Conservation (phyloP, 805 yeast species). For the Millerago galiae region DNA sequence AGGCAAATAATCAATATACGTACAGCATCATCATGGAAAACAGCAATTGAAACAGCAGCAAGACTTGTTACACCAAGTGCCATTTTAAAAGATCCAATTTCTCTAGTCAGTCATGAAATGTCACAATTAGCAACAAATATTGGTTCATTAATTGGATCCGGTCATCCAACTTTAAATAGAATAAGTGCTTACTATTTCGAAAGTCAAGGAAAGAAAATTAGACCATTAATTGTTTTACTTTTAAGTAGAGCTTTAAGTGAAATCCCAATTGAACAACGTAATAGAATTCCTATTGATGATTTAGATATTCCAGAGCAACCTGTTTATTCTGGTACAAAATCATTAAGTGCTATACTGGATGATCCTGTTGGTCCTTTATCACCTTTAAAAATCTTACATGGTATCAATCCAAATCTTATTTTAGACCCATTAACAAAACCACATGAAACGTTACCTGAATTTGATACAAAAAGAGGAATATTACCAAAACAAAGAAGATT, state of each 20-base stretch:
- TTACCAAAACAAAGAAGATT: slow-evolving; percentile 91
- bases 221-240: slow-evolving; percentile 84
- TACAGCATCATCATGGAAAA: slow-evolving; percentile 29
- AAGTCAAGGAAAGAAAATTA: slow-evolving; percentile 91
- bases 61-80: slow-evolving; percentile 61
- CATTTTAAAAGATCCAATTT: slow-evolving; percentile 72
- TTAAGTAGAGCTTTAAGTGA: slow-evolving; percentile 73
- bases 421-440: slow-evolving; percentile 82
- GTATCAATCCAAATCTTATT: slow-evolving; percentile 78
- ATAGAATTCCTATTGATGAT: slow-evolving; percentile 53
- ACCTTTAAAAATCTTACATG: slow-evolving; percentile 80
- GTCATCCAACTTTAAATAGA: slow-evolving; percentile 87
- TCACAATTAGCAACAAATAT: slow-evolving; percentile 80
- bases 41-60: slow-evolving; percentile 71
- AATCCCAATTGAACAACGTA: slow-evolving; percentile 66
- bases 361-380: slow-evolving; percentile 53
- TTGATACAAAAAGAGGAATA: slow-evolving; percentile 60
- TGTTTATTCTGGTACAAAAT: slow-evolving; percentile 53
- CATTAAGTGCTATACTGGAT: slow-evolving; percentile 43
- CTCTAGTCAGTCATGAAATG: slow-evolving; percentile 92
- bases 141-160: slow-evolving; percentile 81
- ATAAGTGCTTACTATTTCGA: slow-evolving; percentile 95
- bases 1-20: background rate
- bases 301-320: slow-evolving; percentile 63
- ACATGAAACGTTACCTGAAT: slow-evolving; percentile 61